Evolutionary conservation across 139 green algal species (phyloP).

Genomic region (Volvox reticuliferus): DNA sequence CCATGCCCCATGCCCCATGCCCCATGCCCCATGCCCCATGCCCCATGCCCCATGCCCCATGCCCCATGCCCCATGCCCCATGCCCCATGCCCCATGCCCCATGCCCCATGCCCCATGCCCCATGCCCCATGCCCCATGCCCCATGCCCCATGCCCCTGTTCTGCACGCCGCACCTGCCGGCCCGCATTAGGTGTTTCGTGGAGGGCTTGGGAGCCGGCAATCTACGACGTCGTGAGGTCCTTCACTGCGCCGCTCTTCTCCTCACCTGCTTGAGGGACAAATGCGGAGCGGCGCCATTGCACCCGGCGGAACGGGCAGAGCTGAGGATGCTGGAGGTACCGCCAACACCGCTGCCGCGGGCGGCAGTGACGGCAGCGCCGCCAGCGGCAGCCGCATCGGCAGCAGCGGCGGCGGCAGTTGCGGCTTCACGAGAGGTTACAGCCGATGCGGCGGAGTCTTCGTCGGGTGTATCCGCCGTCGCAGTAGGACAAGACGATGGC

Average conservation of each 20-base stretch:
- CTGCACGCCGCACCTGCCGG: background rate
- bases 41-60: background rate
- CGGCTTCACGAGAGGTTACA: background rate
- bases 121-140: too few species aligned
- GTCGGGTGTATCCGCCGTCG: too few species aligned
- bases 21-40: background rate
- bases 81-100: too few species aligned
- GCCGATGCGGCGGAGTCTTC: too few species aligned
- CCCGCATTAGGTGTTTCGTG: slow-evolving; percentile 51
- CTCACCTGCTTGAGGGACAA: slow-evolving; percentile 7
- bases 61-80: too few species aligned
- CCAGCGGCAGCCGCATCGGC: background rate
- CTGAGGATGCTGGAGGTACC: slow-evolving; percentile 66
- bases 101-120: too few species aligned
- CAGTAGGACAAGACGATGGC: too few species aligned
- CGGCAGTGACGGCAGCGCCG: background rate
- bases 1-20: background rate
- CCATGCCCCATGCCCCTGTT: too few species aligned
- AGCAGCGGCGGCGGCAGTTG: background rate
- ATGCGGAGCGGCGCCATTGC: slow-evolving; percentile 36
- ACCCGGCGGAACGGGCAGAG: slow-evolving; percentile 60
- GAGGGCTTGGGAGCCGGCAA: slow-evolving; percentile 71
- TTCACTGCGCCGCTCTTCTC: slow-evolving; percentile 29
- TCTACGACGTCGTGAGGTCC: slow-evolving; percentile 49
- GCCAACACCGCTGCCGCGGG: background rate